Base-by-base conservation (phyloP, 257 asterid genomes). In the Buddleja alternifolia region DNA sequence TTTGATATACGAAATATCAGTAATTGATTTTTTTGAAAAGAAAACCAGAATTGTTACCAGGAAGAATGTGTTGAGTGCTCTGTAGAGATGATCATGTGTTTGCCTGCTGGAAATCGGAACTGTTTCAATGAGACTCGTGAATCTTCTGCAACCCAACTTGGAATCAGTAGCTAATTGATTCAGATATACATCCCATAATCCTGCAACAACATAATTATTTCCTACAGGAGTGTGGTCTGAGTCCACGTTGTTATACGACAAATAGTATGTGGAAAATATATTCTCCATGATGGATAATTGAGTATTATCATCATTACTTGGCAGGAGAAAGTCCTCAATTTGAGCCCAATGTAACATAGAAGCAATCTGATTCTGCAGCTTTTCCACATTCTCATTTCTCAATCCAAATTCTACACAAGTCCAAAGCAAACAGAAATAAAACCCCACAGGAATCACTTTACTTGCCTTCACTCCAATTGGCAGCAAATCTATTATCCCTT, bases 41-140 rank as follows among this genome's bases (percentile, higher is more conserved):
- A 29, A 29, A 29, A 29, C 34, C 34, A 29, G 34, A 29, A 29
- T 29, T 29, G 34, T 4, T 71, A 85, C 96, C 74, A 54, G 40
- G 64, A 87, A 79, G 78, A 85, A 89, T 20, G 75, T 63, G 72
- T 72, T 70, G 53, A 87, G 59, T 19, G 96, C 90, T 58, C 72
- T 67, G 70, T 85, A 89, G 77, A 89, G 90, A 70, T 78, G 78
- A 75, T 87, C 95, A 5, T 89, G 96, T 6, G 76, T 77, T 73
- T 74, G 80, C 80, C 96, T 82, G 81, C 75, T 78, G 58, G 82
- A 77, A 50, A 24, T 1, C 0, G 96, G 96, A 60, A 87, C 62
- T 21, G 56, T 80, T 82, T 89, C 88, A 1, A 89, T 69, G 78
- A 89, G 92, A 66, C 63, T 72, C 75, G 69, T 51, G 82, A 89